Evolutionary conservation across 176 grass and related monocot species (phyloP), one percentile per base, ranked within the genome.

Genomic region (Zoysia pacifica): DNA sequence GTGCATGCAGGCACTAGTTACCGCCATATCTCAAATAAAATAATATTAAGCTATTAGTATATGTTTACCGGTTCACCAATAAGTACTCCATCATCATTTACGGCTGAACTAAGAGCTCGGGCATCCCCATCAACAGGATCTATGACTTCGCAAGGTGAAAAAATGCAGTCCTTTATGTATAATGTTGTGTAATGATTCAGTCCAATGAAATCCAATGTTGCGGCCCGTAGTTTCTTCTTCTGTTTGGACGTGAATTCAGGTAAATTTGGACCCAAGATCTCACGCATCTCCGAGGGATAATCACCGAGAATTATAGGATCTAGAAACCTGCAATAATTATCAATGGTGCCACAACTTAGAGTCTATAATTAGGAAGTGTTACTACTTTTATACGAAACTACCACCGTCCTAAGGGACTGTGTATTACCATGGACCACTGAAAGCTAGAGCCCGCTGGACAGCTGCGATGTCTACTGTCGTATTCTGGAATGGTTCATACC

Each of bases 131-230:
- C 85, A 3, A 52, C 3, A 39, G 7, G 53, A 81, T 88, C 83
- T 3, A 84, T 8, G 28, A 28, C 28, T 54, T 77, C 37, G 47
- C 88, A 97, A 2, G 63, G 11, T 12, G 87, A 93, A 19, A 82
- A 28, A 28, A 28, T 97, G 66, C 90, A 97, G 50, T 97, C 93
- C 64, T 88, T 86, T 38, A 75, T 2, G 49, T 97, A 97, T 7
- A 1, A 3, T 46, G 79, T 69, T 0, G 88, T 73, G 38, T 93
- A 93, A 39, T 97, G 93, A 86, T 93, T 93, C 19, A 97, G 37
- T 48, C 90, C 93, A 39, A 97, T 87, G 72, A 93, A 97, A 65
- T 97, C 90, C 55, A 89, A 59, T 82, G 89, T 97, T 19, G 66
- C 63, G 16, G 50, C 53, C 44, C 76, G 66, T 10, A 92, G 59